phyloP scores from a whole-genome alignment of 2,329 filamentous ascomycete genomes.

The Penicillium sp. region DNA sequence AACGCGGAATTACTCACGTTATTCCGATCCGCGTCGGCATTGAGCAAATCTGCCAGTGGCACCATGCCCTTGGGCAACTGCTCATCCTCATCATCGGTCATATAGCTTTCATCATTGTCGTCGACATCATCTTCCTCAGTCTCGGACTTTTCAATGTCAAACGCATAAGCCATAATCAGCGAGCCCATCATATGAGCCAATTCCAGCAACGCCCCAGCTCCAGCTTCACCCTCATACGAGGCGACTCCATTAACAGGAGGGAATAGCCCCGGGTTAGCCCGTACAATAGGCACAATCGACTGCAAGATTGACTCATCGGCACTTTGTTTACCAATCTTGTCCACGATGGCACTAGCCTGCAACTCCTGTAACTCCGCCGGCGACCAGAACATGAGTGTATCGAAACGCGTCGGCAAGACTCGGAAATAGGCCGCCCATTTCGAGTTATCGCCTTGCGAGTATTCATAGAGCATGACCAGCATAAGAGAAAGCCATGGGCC shows the following conservation, averaged over 20 bases:
- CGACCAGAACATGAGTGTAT: constrained; percentile 91
- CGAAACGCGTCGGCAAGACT: constrained; percentile 70
- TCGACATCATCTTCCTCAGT: constrained; percentile 61
- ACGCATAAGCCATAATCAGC: constrained; percentile 90
- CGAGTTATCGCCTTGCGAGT: constrained; percentile 60
- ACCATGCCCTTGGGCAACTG: constrained; percentile 79
- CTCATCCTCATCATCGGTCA: constrained; percentile 68
- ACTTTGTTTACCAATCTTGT: constrained; percentile 72
- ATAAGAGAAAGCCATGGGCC: constrained; percentile 64
- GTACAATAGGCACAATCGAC: constrained; percentile 56
- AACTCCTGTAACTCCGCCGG: constrained; percentile 69
- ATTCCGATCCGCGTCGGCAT: constrained; percentile 79
- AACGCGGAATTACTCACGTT: constrained; percentile 58
- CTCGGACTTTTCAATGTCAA: constrained; percentile 69
- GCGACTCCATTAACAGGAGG: constrained; percentile 41
- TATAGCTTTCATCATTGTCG: constrained; percentile 49
- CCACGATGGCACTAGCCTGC: constrained; percentile 73
- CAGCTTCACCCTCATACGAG: constrained; percentile 42
- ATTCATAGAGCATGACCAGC: constrained; percentile 78
- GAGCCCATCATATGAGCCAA: constrained; percentile 80
- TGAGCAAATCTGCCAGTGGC: constrained; percentile 85
- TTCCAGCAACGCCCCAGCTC: constrained; percentile 52
- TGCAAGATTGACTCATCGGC: constrained; percentile 71
- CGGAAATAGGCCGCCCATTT: constrained; percentile 77
- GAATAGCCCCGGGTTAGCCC: constrained; percentile 46